Evolutionary conservation across 1,284 basidiomycete genomes (phyloP), one percentile per base, ranked within the genome.

Genomic region (Sporisorium reilianum): DNA sequence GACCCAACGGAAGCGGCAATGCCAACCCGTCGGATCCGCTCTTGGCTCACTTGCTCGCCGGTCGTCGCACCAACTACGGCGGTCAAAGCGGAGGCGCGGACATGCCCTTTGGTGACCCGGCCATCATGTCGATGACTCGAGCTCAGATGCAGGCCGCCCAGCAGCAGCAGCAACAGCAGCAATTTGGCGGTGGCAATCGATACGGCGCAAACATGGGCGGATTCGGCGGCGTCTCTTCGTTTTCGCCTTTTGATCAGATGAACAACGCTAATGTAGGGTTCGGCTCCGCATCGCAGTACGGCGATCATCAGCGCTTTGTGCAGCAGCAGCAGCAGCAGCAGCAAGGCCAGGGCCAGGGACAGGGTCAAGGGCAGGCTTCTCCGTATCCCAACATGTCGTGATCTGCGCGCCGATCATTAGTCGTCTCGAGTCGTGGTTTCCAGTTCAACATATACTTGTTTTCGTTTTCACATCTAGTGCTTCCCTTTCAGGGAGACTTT

Each of bases 11-110:
- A 52, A 55, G 32, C 41, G 51, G 52, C 61, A 60, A 46, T 48
- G 50, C 71, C 62, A 67, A 68, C 58, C 53, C 73, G 20, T 59
- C 71, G 6, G 80, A 81, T 34, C 75, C 81, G 50, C 73, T 82
- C 9, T 64, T 83, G 44, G 81, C 80, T n/a, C 81, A 83, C 56
- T 50, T 83, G 46, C 74, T 83, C 45, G 79, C 77, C 3, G 68
- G 57, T 10, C 62, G 67, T n/a, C 68, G 70, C 40, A 34, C 57
- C 44, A 60, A 59, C 26, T 67, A 62, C 45, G 69, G 61, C 23
- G 54, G 38, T 25, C 60, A 60, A 30, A 57, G 54, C 16, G 53
- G 55, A 16, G 61, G 52, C 20, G 55, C 66, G 18, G 77, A 78
- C 32, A 38, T 78, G 57, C 68, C 64, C 0, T 78, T 78, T 58